These are phyloP conservation scores for Fusarium nematophilum DNA, from an alignment of 2,329 filamentous ascomycete genomes.

Conservation along the genomic window DNA sequence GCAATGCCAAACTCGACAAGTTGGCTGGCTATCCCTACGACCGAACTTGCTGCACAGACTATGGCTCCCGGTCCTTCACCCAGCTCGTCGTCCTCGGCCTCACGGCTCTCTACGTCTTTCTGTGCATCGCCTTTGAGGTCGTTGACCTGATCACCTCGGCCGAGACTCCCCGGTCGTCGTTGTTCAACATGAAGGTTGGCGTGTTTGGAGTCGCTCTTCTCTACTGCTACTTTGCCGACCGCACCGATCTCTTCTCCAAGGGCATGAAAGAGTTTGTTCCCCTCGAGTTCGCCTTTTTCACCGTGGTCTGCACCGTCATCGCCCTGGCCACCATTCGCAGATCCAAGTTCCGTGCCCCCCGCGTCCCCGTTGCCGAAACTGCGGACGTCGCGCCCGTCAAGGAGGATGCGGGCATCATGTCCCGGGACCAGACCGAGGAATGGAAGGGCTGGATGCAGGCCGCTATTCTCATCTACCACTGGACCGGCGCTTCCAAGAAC, in stretches of 20 bases:
- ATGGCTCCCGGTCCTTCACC: slow-evolving; percentile 44
- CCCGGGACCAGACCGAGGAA: slow-evolving; percentile 69
- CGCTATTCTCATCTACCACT: slow-evolving; percentile 65
- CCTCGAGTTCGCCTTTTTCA: slow-evolving; percentile 32
- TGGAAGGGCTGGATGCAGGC: slow-evolving; percentile 76
- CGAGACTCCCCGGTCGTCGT: slow-evolving; percentile 12
- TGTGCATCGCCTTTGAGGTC: slow-evolving; percentile 33
- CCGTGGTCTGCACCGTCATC: slow-evolving; percentile 14
- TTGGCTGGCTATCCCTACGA: slow-evolving; percentile 55
- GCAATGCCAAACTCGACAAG: slow-evolving; percentile 55
- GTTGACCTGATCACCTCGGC: slow-evolving; percentile 26
- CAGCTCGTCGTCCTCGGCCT: slow-evolving; percentile 41
- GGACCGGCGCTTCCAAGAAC: slow-evolving; percentile 60
- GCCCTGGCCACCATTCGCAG: slow-evolving; percentile 34
- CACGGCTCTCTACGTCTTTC: slow-evolving; percentile 26
- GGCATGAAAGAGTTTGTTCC: slow-evolving; percentile 40
- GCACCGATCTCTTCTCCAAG: slow-evolving; percentile 45
- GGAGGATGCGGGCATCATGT: slow-evolving; percentile 39
- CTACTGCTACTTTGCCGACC: slow-evolving; percentile 44
- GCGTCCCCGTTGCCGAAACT: slow-evolving; percentile 9
- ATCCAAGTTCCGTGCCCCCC: slow-evolving; percentile 24
- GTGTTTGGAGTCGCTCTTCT: slow-evolving; percentile 43
- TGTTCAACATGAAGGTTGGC: slow-evolving; percentile 41
- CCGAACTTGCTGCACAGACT: slow-evolving; percentile 65
- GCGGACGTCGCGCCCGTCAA: background rate